A percentile compares a stretch with the other conserved stretches of the same genome.
Evolutionary conservation across 352 stramenopile genomes (phyloP).

Genomic region (Phytophthora crassamura): DNA sequence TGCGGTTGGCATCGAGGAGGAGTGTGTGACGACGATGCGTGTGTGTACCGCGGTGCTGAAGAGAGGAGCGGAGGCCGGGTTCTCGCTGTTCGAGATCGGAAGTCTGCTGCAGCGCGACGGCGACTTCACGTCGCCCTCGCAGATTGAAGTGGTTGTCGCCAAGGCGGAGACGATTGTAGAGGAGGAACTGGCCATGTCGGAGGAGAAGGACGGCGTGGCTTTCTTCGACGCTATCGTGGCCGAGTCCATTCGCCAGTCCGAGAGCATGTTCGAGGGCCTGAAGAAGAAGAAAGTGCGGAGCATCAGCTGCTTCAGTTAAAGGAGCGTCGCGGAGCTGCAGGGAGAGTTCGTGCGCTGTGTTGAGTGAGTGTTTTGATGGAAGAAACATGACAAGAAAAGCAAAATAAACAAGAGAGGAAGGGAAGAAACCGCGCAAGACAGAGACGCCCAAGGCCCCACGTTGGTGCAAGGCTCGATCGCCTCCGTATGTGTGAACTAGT

Average conservation of each 20-base stretch:
- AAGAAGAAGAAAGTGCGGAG: constrained; percentile 90
- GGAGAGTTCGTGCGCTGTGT: constrained; percentile 22
- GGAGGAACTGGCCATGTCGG: constrained; percentile 37
- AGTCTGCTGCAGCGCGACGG: constrained; percentile 82
- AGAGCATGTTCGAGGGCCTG: constrained; percentile 62
- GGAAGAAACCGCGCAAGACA: constrained; percentile 17
- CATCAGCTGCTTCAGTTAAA: constrained; percentile 88
- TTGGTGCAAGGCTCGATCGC: neutral
- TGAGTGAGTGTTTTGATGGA: constrained; percentile 63
- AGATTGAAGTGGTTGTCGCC: constrained; percentile 74
- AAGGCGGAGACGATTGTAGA: constrained; percentile 48
- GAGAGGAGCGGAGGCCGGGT: constrained; percentile 76
- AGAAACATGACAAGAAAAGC: constrained; percentile 54
- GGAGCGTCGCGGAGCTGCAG: constrained; percentile 2
- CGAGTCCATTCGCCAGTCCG: constrained; percentile 44
- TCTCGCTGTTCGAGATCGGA: constrained; percentile 88
- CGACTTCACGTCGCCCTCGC: constrained; percentile 78
- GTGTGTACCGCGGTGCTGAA: constrained; percentile 81
- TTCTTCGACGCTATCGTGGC: constrained; percentile 70
- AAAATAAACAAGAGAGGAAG: constrained; percentile 45
- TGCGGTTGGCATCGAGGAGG: constrained; percentile 79
- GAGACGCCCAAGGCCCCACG: constrained; percentile 1
- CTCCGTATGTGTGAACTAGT: constrained; percentile 40
- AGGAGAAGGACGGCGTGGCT: constrained; percentile 36
- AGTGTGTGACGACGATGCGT: constrained; percentile 84